A percentile compares a stretch with the other conserved stretches of the same genome.
Evolutionary conservation across 2,329 filamentous ascomycete species (phyloP).

Genomic region (Dothistroma pini): DNA sequence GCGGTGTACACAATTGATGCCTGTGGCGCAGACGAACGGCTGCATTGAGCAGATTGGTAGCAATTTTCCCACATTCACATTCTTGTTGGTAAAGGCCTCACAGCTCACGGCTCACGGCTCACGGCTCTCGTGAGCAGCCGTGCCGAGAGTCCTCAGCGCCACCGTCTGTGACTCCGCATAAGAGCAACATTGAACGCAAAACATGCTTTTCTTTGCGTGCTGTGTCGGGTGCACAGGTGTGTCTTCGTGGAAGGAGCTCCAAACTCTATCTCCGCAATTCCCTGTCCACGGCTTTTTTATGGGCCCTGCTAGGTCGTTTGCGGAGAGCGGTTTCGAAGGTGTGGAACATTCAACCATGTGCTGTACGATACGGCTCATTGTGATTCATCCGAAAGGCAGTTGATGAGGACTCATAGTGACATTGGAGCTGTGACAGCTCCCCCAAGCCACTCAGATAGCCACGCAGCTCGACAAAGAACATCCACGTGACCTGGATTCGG

Average conservation of each 20-base stretch:
- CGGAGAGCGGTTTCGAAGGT: background rate
- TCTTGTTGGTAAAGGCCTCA: background rate
- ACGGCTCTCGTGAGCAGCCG: too few species aligned
- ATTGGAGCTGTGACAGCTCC: background rate
- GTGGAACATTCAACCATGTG: background rate
- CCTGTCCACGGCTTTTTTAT: background rate
- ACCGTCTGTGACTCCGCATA: too few species aligned
- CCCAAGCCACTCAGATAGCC: background rate
- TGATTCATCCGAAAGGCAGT: background rate
- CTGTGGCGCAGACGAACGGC: background rate
- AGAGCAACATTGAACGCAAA: too few species aligned
- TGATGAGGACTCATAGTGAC: too few species aligned
- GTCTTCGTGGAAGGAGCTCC: too few species aligned
- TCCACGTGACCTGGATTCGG: background rate
- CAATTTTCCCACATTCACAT: background rate
- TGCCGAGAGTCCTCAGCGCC: background rate
- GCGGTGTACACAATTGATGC: background rate
- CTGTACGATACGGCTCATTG: background rate
- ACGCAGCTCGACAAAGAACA: background rate
- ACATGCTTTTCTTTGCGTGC: too few species aligned
- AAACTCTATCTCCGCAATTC: background rate
- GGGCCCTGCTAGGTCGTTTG: background rate
- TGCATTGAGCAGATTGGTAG: background rate
- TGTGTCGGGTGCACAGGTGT: too few species aligned
- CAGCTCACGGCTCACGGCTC: too few species aligned